phyloP scores from a whole-genome alignment of 176 grass and related monocot species.

The Miscanthus lutarioriparius region DNA sequence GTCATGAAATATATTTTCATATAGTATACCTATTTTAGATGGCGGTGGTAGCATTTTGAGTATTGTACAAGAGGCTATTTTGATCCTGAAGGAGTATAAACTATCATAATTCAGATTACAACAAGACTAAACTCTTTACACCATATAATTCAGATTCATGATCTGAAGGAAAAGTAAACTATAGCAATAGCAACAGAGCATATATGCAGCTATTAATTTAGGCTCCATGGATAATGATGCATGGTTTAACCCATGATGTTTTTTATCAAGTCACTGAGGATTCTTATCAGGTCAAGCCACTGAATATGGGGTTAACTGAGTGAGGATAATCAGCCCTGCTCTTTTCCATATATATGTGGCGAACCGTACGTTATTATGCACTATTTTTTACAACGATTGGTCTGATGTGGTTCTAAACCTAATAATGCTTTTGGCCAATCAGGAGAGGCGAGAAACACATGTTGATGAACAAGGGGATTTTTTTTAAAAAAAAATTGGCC shows the following conservation, averaged over 20 bases:
- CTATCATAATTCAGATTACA: not conserved
- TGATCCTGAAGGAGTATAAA: not conserved
- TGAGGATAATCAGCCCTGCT: not conserved
- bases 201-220: not conserved
- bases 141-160: not conserved
- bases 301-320: not conserved
- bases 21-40: no score
- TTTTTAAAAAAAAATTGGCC: not conserved
- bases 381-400: not conserved
- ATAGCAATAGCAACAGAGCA: not conserved
- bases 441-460: conserved; percentile 12
- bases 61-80: not conserved
- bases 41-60: not conserved
- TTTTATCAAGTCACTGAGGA: not conserved
- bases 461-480: not conserved
- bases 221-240: not conserved
- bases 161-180: not conserved
- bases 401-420: conserved; percentile 26
- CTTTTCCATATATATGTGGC: conserved; percentile 30
- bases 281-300: not conserved
- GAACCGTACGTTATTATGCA: not conserved
- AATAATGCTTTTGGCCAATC: conserved; percentile 12
- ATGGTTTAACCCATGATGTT: not conserved
- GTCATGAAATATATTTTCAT: not conserved
- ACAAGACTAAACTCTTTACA: not conserved